Evolutionary conservation across 23 red algal species (phyloP).

Genomic region (Pyropia haitanensis): DNA sequence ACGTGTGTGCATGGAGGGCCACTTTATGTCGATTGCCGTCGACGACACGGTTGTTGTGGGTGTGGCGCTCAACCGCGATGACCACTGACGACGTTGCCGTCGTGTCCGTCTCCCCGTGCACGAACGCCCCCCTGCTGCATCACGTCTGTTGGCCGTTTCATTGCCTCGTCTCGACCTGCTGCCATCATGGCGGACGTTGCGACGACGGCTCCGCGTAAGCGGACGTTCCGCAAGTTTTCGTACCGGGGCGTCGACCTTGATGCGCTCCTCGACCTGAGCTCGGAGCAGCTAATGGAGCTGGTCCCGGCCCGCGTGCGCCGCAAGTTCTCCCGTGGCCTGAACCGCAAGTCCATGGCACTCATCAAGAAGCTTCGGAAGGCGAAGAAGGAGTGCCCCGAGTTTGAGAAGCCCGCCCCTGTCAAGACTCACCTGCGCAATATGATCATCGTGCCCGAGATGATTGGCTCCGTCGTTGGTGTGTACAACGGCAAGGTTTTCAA

Average conservation of each 20-base stretch:
- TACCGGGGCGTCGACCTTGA: conserved; percentile 95
- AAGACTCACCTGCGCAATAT: conserved; percentile 98
- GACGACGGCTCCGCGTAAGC: not conserved
- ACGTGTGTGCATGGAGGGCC: no score
- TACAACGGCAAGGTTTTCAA: conserved; percentile 97
- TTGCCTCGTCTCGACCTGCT: no score
- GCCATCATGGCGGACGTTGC: no score
- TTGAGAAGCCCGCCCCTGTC: conserved; percentile 77
- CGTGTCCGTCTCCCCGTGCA: no score
- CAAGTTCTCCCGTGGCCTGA: conserved; percentile 79
- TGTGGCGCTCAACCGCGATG: no score
- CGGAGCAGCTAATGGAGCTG: conserved; percentile 69
- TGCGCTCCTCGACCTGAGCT: conserved; percentile 83
- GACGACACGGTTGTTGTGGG: no score
- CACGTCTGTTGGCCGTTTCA: no score
- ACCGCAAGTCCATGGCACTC: conserved; percentile 64
- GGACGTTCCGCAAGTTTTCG: conserved; percentile 98
- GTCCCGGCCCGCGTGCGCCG: conserved; percentile 69
- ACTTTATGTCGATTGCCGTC: no score
- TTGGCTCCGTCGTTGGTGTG: conserved; percentile 89
- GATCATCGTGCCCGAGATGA: conserved; percentile 99
- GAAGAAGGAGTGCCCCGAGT: conserved; percentile 66
- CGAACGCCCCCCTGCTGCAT: no score
- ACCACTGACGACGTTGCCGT: no score
- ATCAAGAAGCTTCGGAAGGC: conserved; percentile 98